Evolutionary conservation across 768 basidiomycete genomes (phyloP), one percentile per base, ranked within the genome.

Genomic region (Scleroderma bovista): DNA sequence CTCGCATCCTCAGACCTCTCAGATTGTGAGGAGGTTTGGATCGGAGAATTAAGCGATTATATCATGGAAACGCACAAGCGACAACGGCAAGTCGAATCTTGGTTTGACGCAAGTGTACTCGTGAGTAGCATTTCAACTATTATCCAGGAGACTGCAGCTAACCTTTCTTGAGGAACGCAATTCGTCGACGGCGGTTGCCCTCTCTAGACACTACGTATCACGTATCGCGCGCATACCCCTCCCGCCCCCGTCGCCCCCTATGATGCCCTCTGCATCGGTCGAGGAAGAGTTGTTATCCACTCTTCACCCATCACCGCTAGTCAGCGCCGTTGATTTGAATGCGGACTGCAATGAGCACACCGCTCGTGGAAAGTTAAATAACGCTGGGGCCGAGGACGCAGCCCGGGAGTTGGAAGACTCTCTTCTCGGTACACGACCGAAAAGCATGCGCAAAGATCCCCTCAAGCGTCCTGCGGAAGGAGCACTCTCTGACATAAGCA

Each of bases 1-100:
- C 69, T 78, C 12, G 66, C 70, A 11, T 87, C 88, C 16, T 90
- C 89, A 19, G 89, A 92, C 72, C 70, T 92, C 53, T 88, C 89
- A 24, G 89, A 90, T 51, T 88, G 83, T 55, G 77, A 78, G 56
- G 88, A 90, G 51, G 61, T 92, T 15, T 92, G 90, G 90, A 68
- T 72, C 39, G 75, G 71, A 22, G 88, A 87, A 60, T 74, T 91
- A 15, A 72, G 75, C 46, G 79, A 80, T 50, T 92, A 91, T 58
- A 73, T 80, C 46, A 61, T 83, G 26, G 83, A 88, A 59, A 87
- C 86, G 6, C 80, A 84, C 60, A 82, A 81, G 61, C 80, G 88
- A 44, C 80, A 82, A 65, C 80, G 77, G 45, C 83, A 86, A 55
- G 78, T 91, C 6, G 83, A 83, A 51, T 76, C 80, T 43, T 86